Base-by-base conservation (phyloP, 495 filamentous ascomycete species). In the Hypoxylon subgilvum region DNA sequence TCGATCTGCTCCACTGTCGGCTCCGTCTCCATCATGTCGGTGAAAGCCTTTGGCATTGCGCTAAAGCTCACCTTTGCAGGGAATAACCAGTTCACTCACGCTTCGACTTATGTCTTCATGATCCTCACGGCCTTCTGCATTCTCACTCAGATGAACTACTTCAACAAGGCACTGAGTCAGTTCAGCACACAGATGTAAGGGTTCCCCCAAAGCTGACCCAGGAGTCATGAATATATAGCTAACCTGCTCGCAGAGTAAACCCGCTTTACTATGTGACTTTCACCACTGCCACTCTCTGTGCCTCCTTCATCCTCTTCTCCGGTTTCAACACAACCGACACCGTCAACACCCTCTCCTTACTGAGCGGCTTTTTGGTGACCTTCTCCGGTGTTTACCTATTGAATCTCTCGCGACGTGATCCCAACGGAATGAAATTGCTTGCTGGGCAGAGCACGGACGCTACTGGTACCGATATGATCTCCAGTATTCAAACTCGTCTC, bases 181-280 rank as follows among this genome's bases (percentile, higher is more conserved):
- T 98, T 97, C 76, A 91, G 91, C 12, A 97, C 95, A 19, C 92
- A 91, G 48, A 91, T 98, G 93, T 97, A 84, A 74, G 87, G 76
- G 40, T 36, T 39, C 30, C 10, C 25, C 32, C 13, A 2, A 14
- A 18, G 16, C 46, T 48, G 36, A 2, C 16, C 14, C 28, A 35
- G 4, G 12, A 31, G 41, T 30, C 13, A 39, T 43, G 13, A n/a
- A 45, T 4, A 3, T 4, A 3, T 52, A 30, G 40, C 73, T 79
- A 65, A 81, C 54, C n/a, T 34, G 0, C 40, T 62, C 23, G 12
- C 63, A 98, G 94, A 62, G 94, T 98, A 28, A 98, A 97, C 69
- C 94, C 94, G 1, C 84, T 98, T 27, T 98, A 98, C 79, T 98
- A 98, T 73, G 94, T 98, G 43, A 97, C 93, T n/a, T 98, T 98